Evolutionary conservation across 352 stramenopile species (phyloP).

Genomic region (Poterioochromonas sp.): DNA sequence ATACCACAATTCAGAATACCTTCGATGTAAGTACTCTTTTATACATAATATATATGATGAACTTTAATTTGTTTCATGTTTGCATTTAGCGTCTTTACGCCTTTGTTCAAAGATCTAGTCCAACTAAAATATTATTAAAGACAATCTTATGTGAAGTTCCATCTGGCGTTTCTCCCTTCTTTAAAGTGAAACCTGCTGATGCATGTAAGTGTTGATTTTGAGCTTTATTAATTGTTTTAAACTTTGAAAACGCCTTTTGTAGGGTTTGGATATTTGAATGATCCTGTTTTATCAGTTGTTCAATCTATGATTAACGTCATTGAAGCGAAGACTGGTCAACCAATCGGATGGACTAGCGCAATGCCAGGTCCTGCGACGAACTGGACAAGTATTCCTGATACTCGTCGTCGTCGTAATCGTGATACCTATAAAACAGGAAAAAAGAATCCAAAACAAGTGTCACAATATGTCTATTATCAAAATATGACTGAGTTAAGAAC

Average conservation of each 20-base stretch:
- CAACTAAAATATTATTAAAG: background rate
- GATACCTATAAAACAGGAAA: slow-evolving; percentile 23
- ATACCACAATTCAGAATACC: too few relatives aligned
- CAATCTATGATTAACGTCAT: background rate
- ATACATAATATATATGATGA: too few relatives aligned
- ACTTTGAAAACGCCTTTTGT: background rate
- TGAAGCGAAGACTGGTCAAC: background rate
- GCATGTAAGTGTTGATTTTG: background rate
- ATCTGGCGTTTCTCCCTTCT: slow-evolving; percentile 20
- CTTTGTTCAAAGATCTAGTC: background rate
- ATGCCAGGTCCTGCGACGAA: slow-evolving; percentile 10
- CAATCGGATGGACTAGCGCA: slow-evolving; percentile 4
- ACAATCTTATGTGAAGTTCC: background rate
- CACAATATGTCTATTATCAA: slow-evolving; percentile 1
- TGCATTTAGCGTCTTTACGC: background rate
- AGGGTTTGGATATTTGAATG: slow-evolving; percentile 31
- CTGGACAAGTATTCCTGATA: slow-evolving; percentile 20
- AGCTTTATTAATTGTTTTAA: too few relatives aligned
- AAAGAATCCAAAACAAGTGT: slow-evolving; percentile 24
- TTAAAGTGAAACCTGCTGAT: background rate
- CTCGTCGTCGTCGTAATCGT: background rate
- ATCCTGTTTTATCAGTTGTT: slow-evolving; percentile 24
- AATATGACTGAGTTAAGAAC: background rate
- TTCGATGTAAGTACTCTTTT: too few relatives aligned
- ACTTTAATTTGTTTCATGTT: too few relatives aligned